Conservation (phyloP, 495 filamentous ascomycete genomes). For the Penicillium dipodomyicola region DNA sequence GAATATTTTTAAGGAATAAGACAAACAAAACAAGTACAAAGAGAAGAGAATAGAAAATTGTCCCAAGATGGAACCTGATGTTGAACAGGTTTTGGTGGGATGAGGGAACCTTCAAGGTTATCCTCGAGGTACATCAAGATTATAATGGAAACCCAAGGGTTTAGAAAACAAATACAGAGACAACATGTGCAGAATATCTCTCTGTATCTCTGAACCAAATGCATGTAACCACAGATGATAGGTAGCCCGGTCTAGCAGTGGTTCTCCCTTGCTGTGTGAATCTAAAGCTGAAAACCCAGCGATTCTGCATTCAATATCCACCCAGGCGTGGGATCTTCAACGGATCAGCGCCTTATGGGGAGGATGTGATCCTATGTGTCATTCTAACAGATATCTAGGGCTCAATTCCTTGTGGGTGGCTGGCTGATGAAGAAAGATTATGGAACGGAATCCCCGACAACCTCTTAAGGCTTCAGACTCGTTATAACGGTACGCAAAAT, state of each 20-base stretch:
- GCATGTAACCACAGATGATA: neutral
- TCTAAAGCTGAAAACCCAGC: neutral
- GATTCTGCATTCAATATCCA: neutral
- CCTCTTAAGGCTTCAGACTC: too few relatives aligned
- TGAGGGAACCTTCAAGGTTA: too few relatives aligned
- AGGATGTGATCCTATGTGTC: too few relatives aligned
- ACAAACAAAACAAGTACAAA: too few relatives aligned
- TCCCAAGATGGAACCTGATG: neutral
- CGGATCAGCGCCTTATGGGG: neutral
- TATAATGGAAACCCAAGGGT: neutral
- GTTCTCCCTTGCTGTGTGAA: neutral
- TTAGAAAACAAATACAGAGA: too few relatives aligned
- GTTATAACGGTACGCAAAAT: too few relatives aligned
- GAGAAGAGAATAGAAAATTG: too few relatives aligned
- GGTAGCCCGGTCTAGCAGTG: neutral
- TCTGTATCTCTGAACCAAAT: neutral
- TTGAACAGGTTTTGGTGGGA: neutral
- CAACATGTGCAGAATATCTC: neutral
- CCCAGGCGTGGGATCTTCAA: neutral
- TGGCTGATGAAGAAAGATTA: neutral
- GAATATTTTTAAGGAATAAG: neutral
- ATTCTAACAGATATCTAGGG: too few relatives aligned
- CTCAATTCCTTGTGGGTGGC: neutral
- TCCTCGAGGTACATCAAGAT: neutral
- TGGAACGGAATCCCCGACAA: neutral